A percentile compares a stretch with the other conserved stretches of the same genome.
These are phyloP conservation scores for Teunomyces tritomae DNA, from an alignment of 805 yeast genomes.

Conservation along the genomic window DNA sequence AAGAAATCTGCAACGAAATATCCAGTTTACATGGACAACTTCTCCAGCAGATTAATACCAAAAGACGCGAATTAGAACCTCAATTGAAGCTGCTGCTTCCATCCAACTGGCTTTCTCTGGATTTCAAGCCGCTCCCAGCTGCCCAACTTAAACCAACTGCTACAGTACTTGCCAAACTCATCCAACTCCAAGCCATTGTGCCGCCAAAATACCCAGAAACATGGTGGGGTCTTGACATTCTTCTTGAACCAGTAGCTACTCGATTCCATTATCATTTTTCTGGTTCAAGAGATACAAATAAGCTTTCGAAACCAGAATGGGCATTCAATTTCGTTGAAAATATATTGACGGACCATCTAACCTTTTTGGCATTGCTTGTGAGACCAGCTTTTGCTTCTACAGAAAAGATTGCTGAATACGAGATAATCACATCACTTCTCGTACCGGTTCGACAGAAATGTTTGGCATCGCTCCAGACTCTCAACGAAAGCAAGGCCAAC, in stretches of 20 bases:
- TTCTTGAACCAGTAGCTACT: slow-evolving; percentile 44
- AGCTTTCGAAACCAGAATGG: slow-evolving; percentile 72
- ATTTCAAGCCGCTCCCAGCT: neutral
- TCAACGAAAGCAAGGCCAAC: slow-evolving; percentile 23
- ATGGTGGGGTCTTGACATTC: slow-evolving; percentile 50
- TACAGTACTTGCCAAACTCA: slow-evolving; percentile 13
- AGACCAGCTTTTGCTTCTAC: slow-evolving; percentile 26
- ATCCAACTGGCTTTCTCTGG: neutral
- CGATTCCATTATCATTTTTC: slow-evolving; percentile 64
- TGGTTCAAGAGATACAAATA: slow-evolving; percentile 53
- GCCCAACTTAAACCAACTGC: neutral
- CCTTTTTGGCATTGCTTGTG: slow-evolving; percentile 39
- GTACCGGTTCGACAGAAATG: slow-evolving; percentile 48
- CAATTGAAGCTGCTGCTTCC: slow-evolving; percentile 2
- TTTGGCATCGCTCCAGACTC: slow-evolving; percentile 15
- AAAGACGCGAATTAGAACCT: neutral
- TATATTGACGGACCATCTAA: slow-evolving; percentile 39
- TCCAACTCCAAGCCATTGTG: slow-evolving; percentile 31
- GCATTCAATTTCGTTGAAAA: slow-evolving; percentile 50
- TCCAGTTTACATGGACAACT: neutral
- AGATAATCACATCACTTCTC: slow-evolving; percentile 45
- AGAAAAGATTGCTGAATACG: slow-evolving; percentile 31
- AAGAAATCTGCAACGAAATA: neutral
- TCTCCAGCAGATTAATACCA: neutral
- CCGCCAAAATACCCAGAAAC: slow-evolving; percentile 32